Percentiles rank a stretch among this genome's conserved stretches.
Evolutionary conservation across 148 eudicot genomes (phyloP).

Genomic region (Cornus florida): DNA sequence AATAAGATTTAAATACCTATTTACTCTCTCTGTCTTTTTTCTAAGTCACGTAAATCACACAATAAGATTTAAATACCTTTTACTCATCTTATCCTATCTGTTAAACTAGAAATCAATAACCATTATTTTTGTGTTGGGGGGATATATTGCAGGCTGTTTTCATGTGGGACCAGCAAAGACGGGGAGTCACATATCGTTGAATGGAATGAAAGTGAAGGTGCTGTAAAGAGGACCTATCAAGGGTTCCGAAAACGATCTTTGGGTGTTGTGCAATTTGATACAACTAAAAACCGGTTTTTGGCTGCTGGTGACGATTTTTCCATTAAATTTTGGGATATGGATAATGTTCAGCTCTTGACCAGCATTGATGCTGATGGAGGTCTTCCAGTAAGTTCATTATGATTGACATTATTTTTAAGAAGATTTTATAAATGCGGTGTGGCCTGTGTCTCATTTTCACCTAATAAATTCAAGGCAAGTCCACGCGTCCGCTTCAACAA

Average conservation of each 20-base stretch:
- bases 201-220: slow-evolving; percentile 95
- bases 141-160: slow-evolving; percentile 55
- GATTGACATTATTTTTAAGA: neutral
- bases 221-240: slow-evolving; percentile 69
- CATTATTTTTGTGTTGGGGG: neutral
- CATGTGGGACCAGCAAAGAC: slow-evolving; percentile 88
- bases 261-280: slow-evolving; percentile 83
- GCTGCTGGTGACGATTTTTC: slow-evolving; percentile 85
- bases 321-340: slow-evolving; percentile 93
- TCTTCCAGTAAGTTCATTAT: slow-evolving; percentile 56
- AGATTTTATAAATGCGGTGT: neutral
- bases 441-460: slow-evolving; percentile 6
- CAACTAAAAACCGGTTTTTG: slow-evolving; percentile 64
- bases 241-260: slow-evolving; percentile 69
- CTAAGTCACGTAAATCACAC: too few relatives aligned
- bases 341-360: slow-evolving; percentile 67
- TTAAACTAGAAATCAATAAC: too few relatives aligned
- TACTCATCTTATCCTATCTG: too few relatives aligned
- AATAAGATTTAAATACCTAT: too few relatives aligned
- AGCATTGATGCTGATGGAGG: slow-evolving; percentile 89
- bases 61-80: too few relatives aligned
- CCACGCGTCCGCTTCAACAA: slow-evolving; percentile 90
- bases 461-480: slow-evolving; percentile 52
- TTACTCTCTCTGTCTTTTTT: too few relatives aligned
- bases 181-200: slow-evolving; percentile 88